Conservation (phyloP, 441 rosid genomes). For the Erodium chrysanthum region DNA sequence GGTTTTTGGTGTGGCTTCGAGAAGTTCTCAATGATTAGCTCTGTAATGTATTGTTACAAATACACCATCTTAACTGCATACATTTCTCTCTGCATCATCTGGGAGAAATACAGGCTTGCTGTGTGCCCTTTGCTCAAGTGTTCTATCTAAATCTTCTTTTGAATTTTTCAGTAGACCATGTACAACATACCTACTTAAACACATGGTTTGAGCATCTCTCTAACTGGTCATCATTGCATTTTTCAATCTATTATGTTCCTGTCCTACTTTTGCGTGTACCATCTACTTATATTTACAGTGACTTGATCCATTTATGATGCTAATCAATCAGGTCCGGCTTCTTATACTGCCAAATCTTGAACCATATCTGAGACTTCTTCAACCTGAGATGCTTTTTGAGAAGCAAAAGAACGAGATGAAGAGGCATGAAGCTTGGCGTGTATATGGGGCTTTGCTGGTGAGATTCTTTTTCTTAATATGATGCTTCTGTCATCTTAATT, state of each 20-base stretch:
- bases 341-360: slow-evolving; percentile 69
- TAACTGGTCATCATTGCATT: neutral
- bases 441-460: slow-evolving; percentile 79
- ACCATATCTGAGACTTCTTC: slow-evolving; percentile 67
- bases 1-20: neutral
- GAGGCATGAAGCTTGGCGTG: slow-evolving; percentile 89
- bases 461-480: slow-evolving; percentile 22
- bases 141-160: too few relatives aligned
- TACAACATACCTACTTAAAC: neutral
- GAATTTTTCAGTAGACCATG: neutral
- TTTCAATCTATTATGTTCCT: neutral
- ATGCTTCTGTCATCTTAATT: slow-evolving; percentile 14
- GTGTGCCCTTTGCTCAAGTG: too few relatives aligned
- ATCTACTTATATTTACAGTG: slow-evolving; percentile 5
- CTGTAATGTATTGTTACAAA: too few relatives aligned
- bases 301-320: slow-evolving; percentile 18
- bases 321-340: slow-evolving; percentile 50
- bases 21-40: neutral
- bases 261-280: neutral
- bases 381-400: slow-evolving; percentile 78
- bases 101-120: neutral
- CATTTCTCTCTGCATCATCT: neutral
- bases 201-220: neutral
- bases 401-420: slow-evolving; percentile 75
- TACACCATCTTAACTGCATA: neutral